phyloP scores from a whole-genome alignment of 169 alveolate species.

The Plasmodium yoelii region DNA sequence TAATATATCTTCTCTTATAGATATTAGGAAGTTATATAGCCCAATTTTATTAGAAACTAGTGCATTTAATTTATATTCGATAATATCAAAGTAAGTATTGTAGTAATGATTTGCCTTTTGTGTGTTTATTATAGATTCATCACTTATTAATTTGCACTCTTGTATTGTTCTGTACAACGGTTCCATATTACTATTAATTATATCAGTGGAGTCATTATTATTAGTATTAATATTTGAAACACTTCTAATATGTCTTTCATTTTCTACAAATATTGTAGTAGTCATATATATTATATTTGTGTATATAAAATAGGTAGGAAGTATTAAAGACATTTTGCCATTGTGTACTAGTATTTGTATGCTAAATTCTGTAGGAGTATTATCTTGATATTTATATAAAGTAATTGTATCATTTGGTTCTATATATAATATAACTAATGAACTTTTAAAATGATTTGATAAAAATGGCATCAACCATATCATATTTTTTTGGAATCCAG shows the following conservation, averaged over 20 bases:
- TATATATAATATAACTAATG: conserved; percentile 33
- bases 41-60: conserved; percentile 28
- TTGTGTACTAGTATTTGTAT: conserved; percentile 60
- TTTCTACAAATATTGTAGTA: conserved; percentile 22
- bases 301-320: conserved; percentile 67
- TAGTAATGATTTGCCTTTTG: conserved; percentile 30
- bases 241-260: conserved; percentile 13
- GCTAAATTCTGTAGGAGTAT: conserved; percentile 37
- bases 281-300: conserved; percentile 37
- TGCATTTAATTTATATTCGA: conserved; percentile 43
- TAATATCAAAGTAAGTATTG: conserved; percentile 34
- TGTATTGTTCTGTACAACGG: conserved; percentile 9
- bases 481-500: conserved; percentile 62
- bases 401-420: conserved; percentile 15
- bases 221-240: no score
- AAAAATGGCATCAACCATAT: conserved; percentile 69
- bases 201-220: background rate
- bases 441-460: conserved; percentile 47
- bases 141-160: background rate
- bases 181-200: conserved; percentile 5
- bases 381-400: conserved; percentile 62
- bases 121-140: conserved; percentile 30
- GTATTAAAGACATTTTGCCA: conserved; percentile 43
- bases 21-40: conserved; percentile 40
- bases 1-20: conserved; percentile 68